Conservation (phyloP, 805 yeast genomes). For the Kazachstania taianensis region DNA sequence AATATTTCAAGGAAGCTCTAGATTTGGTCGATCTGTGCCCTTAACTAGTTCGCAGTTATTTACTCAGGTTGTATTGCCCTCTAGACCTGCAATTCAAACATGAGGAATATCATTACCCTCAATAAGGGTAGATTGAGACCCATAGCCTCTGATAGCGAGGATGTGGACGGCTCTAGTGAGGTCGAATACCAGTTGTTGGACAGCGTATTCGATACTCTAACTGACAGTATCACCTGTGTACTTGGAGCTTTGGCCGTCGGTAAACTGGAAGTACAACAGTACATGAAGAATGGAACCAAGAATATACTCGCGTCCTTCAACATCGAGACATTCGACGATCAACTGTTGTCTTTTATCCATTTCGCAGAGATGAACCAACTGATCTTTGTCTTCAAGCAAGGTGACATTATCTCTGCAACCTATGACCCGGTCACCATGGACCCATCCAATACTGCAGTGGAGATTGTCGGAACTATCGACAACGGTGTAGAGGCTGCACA, state of each 20-base stretch:
- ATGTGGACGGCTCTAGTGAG: slow-evolving; percentile 6
- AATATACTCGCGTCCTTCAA: slow-evolving; percentile 54
- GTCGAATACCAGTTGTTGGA: slow-evolving; percentile 15
- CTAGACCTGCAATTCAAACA: no score
- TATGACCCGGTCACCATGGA: slow-evolving; percentile 40
- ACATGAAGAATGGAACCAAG: slow-evolving; percentile 51
- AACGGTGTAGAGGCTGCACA: slow-evolving; percentile 58
- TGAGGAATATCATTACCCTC: slow-evolving; percentile 28
- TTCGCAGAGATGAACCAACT: slow-evolving; percentile 60
- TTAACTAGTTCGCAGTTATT: no score
- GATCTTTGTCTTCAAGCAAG: slow-evolving; percentile 57
- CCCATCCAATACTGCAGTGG: slow-evolving; percentile 45
- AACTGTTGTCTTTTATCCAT: slow-evolving; percentile 48
- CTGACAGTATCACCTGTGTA: slow-evolving; percentile 62
- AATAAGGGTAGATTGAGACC: slow-evolving; percentile 27
- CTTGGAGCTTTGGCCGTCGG: slow-evolving; percentile 47
- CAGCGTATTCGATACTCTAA: slow-evolving; percentile 55
- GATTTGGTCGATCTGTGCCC: no score
- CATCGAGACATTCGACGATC: slow-evolving; percentile 31
- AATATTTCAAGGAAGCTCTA: no score
- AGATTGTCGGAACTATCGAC: slow-evolving; percentile 79
- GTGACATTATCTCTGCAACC: slow-evolving; percentile 63
- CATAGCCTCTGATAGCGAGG: slow-evolving; percentile 9
- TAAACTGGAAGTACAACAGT: slow-evolving; percentile 66
- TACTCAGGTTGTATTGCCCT: no score